phyloP scores from a whole-genome alignment of 495 filamentous ascomycete species.

The Trichoderma gamsii region DNA sequence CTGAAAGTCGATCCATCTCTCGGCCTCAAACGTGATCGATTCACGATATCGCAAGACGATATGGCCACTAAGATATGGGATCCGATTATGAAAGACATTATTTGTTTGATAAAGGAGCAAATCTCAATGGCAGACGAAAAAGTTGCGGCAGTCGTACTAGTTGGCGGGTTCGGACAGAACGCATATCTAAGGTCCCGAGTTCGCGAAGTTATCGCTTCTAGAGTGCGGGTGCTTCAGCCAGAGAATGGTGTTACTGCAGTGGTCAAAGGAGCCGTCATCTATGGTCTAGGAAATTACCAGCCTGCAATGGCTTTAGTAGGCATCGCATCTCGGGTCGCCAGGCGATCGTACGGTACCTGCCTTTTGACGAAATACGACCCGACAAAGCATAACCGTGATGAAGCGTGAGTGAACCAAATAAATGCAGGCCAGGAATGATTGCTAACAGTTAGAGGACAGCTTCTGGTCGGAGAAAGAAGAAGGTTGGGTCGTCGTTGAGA shows the following conservation, averaged over 20 bases:
- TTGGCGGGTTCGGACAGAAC: slow-evolving; percentile 41
- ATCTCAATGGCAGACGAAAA: slow-evolving; percentile 24
- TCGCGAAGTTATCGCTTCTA: slow-evolving; percentile 17
- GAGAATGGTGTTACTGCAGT: slow-evolving; percentile 39
- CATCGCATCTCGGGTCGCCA: slow-evolving; percentile 31
- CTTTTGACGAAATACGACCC: slow-evolving; percentile 18
- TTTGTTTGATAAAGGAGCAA: slow-evolving; percentile 29
- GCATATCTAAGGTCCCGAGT: slow-evolving; percentile 31
- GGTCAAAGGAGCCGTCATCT: slow-evolving; percentile 37
- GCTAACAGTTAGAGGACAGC: slow-evolving; percentile 2
- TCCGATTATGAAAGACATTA: slow-evolving; percentile 29
- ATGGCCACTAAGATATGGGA: slow-evolving; percentile 29
- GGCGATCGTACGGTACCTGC: slow-evolving; percentile 35
- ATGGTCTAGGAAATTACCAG: slow-evolving; percentile 26
- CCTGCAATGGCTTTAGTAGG: slow-evolving; percentile 22
- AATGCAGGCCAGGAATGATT: too few relatives aligned
- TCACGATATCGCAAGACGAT: slow-evolving; percentile 25
- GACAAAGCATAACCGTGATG: slow-evolving; percentile 22
- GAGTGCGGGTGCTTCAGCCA: slow-evolving; percentile 26
- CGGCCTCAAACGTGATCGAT: slow-evolving; percentile 28
- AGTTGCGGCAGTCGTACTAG: slow-evolving; percentile 34
- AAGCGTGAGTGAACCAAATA: slow-evolving; percentile 20
- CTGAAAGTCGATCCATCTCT: slow-evolving; percentile 22
- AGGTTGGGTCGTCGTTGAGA: slow-evolving; percentile 15
- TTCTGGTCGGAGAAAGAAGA: slow-evolving; percentile 17